phyloP scores from a whole-genome alignment of 2,329 filamentous ascomycete species.

The Penicillium italicum region DNA sequence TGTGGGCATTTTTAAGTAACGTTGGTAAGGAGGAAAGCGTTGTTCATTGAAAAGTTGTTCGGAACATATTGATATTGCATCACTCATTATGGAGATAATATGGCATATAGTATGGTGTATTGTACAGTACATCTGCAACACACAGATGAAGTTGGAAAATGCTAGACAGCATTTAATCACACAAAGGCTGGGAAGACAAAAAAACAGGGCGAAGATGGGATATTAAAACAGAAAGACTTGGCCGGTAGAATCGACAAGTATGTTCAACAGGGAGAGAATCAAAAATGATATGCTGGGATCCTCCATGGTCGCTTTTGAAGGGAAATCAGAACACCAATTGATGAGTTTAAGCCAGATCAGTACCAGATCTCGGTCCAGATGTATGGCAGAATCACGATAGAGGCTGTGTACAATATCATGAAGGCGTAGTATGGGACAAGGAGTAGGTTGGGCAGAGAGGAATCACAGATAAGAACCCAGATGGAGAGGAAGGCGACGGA shows the following conservation, averaged over 20 bases:
- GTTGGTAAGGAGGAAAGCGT: background rate
- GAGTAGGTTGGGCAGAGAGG: slow-evolving; percentile 57
- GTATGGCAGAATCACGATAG: slow-evolving; percentile 77
- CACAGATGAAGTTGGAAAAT: background rate
- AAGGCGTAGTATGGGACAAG: slow-evolving; percentile 62
- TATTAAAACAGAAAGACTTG: slow-evolving; percentile 13
- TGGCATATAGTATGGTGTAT: slow-evolving; percentile 10
- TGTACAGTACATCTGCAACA: background rate
- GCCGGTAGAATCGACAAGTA: background rate
- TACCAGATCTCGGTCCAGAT: slow-evolving; percentile 64
- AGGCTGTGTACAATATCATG: slow-evolving; percentile 74
- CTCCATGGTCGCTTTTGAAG: background rate
- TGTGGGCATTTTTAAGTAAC: background rate
- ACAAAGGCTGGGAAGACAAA: slow-evolving; percentile 2
- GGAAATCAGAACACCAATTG: background rate
- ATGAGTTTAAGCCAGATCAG: slow-evolving; percentile 18
- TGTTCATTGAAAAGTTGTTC: background rate
- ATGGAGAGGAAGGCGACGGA: slow-evolving; percentile 84
- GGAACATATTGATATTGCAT: slow-evolving; percentile 12
- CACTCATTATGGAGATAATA: slow-evolving; percentile 5
- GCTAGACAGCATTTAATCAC: slow-evolving; percentile 4
- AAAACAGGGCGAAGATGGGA: background rate
- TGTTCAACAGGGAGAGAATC: slow-evolving; percentile 8
- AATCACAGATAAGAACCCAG: slow-evolving; percentile 60
- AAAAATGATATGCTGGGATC: background rate